A percentile compares a stretch with the other conserved stretches of the same genome.
Conservation (phyloP, 148 eudicot genomes). For the Spergularia bocconei region DNA sequence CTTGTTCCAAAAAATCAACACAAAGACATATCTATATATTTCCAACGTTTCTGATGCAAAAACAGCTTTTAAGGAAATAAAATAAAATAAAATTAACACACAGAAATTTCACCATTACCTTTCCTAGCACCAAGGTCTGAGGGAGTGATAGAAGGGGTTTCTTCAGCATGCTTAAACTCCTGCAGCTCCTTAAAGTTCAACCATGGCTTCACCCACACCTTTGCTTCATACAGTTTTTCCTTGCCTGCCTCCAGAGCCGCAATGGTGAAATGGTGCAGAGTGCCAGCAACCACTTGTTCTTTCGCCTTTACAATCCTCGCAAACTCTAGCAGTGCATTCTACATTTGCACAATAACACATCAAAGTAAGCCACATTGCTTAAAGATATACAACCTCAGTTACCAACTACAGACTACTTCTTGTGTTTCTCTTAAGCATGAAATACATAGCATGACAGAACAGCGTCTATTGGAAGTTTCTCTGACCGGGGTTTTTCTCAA, state of each 20-base stretch:
- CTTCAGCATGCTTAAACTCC: slow-evolving; percentile 73
- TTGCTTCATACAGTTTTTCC: slow-evolving; percentile 77
- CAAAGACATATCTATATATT: too few relatives aligned
- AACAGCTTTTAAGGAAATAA: not conserved
- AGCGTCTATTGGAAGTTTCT: too few relatives aligned
- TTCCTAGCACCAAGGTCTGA: slow-evolving; percentile 70
- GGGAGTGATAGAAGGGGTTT: slow-evolving; percentile 49
- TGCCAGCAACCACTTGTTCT: slow-evolving; percentile 78
- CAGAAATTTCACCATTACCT: slow-evolving; percentile 38
- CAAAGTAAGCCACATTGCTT: not conserved
- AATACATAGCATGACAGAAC: not conserved
- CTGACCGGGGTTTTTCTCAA: too few relatives aligned
- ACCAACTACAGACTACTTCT: not conserved
- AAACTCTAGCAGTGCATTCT: slow-evolving; percentile 85
- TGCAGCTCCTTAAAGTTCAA: slow-evolving; percentile 79
- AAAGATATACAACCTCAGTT: not conserved
- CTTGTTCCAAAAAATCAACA: too few relatives aligned
- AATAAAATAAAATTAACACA: not conserved
- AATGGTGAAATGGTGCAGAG: slow-evolving; percentile 79
- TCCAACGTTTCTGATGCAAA: not conserved
- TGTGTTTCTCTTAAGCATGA: not conserved
- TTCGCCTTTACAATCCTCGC: slow-evolving; percentile 74
- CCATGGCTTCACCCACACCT: slow-evolving; percentile 98
- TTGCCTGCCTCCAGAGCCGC: slow-evolving; percentile 74
- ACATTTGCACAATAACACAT: slow-evolving; percentile 1